phyloP scores from a whole-genome alignment of 176 grass and related monocot genomes.

The Musa troglodytarum region DNA sequence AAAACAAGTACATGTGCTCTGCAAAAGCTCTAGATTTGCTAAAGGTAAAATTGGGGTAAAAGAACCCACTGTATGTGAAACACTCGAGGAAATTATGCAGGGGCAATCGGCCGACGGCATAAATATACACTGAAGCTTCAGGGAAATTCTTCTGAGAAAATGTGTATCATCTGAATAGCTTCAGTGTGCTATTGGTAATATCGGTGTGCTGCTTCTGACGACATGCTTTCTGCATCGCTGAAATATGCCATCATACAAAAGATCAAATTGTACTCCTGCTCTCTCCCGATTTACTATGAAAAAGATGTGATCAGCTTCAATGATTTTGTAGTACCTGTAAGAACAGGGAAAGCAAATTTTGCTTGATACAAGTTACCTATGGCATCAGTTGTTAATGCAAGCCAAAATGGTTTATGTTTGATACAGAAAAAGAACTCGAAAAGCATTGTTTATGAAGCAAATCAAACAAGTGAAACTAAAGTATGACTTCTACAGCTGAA shows the following conservation, averaged over 20 bases:
- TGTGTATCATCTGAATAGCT: neutral
- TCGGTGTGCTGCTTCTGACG: slow-evolving; percentile 47
- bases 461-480: neutral
- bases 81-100: no score
- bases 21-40: neutral
- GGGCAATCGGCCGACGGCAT: neutral
- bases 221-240: slow-evolving; percentile 80
- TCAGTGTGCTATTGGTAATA: slow-evolving; percentile 36
- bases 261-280: slow-evolving; percentile 91
- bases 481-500: neutral
- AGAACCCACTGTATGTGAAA: no score
- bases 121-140: neutral
- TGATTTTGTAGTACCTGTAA: slow-evolving; percentile 84
- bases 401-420: neutral
- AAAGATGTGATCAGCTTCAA: slow-evolving; percentile 92
- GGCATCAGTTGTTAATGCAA: neutral
- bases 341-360: neutral
- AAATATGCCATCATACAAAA: slow-evolving; percentile 89
- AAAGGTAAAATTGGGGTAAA: neutral
- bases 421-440: neutral
- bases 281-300: slow-evolving; percentile 94
- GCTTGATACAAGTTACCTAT: neutral
- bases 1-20: neutral
- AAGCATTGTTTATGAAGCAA: neutral
- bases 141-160: neutral